Evolutionary conservation across 345 rosid species (phyloP).

Genomic region (Gossypium herbaceum): DNA sequence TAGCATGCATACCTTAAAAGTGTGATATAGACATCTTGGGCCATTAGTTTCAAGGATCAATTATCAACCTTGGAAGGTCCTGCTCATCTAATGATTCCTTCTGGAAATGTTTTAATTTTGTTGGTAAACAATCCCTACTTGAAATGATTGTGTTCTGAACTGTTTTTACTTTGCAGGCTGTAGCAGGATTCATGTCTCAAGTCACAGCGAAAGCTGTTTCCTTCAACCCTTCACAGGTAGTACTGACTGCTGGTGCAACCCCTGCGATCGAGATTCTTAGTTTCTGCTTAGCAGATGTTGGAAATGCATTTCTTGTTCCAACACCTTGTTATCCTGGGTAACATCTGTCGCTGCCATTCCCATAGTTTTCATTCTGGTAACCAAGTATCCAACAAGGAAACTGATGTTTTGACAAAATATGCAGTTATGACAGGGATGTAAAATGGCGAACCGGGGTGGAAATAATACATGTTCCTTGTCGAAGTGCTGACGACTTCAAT

Average conservation of each 20-base stretch:
- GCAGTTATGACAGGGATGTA: constrained; percentile 73
- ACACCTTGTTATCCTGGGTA: constrained; percentile 84
- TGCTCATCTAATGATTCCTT: neutral
- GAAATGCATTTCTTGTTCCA: constrained; percentile 92
- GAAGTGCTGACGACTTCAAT: constrained; percentile 71
- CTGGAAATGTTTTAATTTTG: neutral
- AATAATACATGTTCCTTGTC: constrained; percentile 81
- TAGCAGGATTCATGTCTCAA: constrained; percentile 74
- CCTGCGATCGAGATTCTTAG: constrained; percentile 79
- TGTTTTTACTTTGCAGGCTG: constrained; percentile 43
- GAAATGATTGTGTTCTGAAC: constrained; percentile 12
- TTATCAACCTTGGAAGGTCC: neutral
- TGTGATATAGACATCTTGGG: neutral
- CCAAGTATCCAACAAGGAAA: neutral
- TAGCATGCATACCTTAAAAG: neutral
- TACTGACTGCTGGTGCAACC: constrained; percentile 63
- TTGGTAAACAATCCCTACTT: neutral
- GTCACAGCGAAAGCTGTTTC: constrained; percentile 44
- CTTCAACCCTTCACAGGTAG: constrained; percentile 60
- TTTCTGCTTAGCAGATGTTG: constrained; percentile 88
- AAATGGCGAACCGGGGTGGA: constrained; percentile 92
- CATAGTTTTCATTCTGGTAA: constrained; percentile 6
- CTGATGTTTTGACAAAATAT: constrained; percentile 26
- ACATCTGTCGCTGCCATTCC: neutral
- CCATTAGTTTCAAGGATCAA: neutral